Evolutionary conservation across 108 stramenopile genomes (phyloP), one percentile per base, ranked within the genome.

Genomic region (Skeletonema menzelii): DNA sequence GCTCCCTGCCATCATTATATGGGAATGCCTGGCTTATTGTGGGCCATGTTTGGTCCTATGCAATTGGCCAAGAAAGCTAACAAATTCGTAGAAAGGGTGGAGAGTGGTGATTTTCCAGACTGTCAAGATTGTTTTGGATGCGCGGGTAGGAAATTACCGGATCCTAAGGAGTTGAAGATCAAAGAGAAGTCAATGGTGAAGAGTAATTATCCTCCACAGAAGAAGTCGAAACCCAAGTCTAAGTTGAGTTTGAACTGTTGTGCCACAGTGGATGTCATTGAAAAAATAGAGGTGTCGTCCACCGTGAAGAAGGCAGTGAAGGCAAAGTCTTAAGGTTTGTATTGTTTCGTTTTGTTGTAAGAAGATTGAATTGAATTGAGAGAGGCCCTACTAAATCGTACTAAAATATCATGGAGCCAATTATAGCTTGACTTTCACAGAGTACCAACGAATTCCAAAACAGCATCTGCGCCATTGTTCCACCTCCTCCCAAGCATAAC

Each of bases 401-500:
- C n/a, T n/a, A n/a, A n/a, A 30, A 30, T 4, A 30, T 37, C 8
- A 37, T 10, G 7, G 6, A 37, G 0, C 35, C 35, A 4, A 37
- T 37, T 37, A 8, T 14, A 12, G 1, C 38, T 15, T 40, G 14
- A 8, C 15, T 49, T 20, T 53, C 22, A n/a, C 49, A 53, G 15
- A 42, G 40, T 11, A n/a, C 40, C 40, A 42, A 42, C 6, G 22
- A 53, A 82, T 0, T 75, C 40, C 17, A 74, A 42, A 42, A 84
- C 77, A 31, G 79, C 79, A 65, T 80, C 75, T 28, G 83, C 83
- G 2, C 79, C 69, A 57, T 77, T 71, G 13, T 53, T 62, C 83
- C 83, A 84, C 7, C 80, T 84, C 10, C 44, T 60, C 7, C 77
- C 80, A 27, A 86, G 80, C 86, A 86, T 86, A 8, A 86, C 62